Percentiles rank a stretch among this genome's conserved stretches.
Conservation (phyloP, 2,329 filamentous ascomycete genomes). For the Penicillium sp. region DNA sequence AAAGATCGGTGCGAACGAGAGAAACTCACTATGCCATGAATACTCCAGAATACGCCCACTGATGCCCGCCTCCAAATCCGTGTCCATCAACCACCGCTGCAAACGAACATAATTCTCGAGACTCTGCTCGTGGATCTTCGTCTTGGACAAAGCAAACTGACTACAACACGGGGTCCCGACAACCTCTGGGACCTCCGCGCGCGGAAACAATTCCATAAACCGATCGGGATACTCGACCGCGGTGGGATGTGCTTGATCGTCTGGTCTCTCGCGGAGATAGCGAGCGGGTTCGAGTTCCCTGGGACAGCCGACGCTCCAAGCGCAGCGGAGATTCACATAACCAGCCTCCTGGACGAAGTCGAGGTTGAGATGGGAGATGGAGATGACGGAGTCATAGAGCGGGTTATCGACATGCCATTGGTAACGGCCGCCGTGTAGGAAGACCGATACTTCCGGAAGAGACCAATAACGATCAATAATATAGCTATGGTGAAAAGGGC, state of each 20-base stretch:
- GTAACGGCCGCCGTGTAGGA: slow-evolving; percentile 44
- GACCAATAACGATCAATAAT: slow-evolving; percentile 34
- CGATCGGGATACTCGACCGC: slow-evolving; percentile 32
- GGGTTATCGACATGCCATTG: slow-evolving; percentile 42
- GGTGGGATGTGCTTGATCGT: slow-evolving; percentile 24
- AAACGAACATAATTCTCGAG: slow-evolving; percentile 46
- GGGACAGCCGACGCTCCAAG: slow-evolving; percentile 34
- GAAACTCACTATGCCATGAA: slow-evolving; percentile 54
- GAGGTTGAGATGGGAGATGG: slow-evolving; percentile 29
- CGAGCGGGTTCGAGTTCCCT: slow-evolving; percentile 34
- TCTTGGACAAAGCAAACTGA: slow-evolving; percentile 51
- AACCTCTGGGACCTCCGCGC: slow-evolving; percentile 34
- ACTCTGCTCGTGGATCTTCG: slow-evolving; percentile 44
- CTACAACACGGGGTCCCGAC: slow-evolving; percentile 52
- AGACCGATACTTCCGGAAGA: slow-evolving; percentile 42
- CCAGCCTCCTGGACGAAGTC: slow-evolving; percentile 32
- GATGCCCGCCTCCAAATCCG: slow-evolving; percentile 44
- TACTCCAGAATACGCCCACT: slow-evolving; percentile 55
- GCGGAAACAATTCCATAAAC: slow-evolving; percentile 46
- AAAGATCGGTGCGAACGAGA: background rate
- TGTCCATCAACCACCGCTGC: slow-evolving; percentile 49
- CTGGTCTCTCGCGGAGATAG: slow-evolving; percentile 30
- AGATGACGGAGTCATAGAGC: slow-evolving; percentile 27
- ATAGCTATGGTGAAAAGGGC: slow-evolving; percentile 9
- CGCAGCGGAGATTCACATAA: slow-evolving; percentile 38